These are phyloP conservation scores for Phialemoniopsis sp. DNA, from an alignment of 2,329 filamentous ascomycete species.

Conservation along the genomic window DNA sequence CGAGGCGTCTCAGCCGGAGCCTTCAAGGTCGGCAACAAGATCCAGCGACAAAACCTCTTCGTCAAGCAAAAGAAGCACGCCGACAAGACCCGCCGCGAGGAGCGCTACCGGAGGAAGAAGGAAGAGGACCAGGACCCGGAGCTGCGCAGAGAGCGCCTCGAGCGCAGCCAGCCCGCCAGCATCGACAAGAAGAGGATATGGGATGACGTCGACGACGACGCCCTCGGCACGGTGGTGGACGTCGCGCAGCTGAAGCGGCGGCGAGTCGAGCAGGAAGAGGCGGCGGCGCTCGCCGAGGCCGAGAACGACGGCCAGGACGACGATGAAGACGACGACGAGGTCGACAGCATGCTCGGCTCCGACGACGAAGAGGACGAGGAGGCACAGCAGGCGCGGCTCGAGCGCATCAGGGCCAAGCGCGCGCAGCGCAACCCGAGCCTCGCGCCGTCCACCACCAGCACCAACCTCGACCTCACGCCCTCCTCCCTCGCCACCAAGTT, in stretches of 20 bases:
- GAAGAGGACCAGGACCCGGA: conserved; percentile 82
- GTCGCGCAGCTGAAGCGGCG: conserved; percentile 55
- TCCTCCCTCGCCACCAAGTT: conserved; percentile 57
- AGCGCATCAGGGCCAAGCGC: conserved; percentile 31
- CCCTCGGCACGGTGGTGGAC: conserved; percentile 51
- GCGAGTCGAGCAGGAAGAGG: conserved; percentile 42
- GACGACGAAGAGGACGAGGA: conserved; percentile 49
- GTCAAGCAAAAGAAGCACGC: conserved; percentile 75
- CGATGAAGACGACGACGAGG: conserved; percentile 41
- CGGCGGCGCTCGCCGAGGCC: conserved; percentile 40
- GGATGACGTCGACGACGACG: conserved; percentile 69
- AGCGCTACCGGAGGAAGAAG: conserved; percentile 73
- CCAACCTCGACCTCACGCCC: conserved; percentile 60
- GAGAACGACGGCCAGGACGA: conserved; percentile 36
- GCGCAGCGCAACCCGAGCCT: conserved; percentile 35
- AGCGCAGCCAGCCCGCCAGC: conserved; percentile 74
- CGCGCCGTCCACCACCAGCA: conserved; percentile 57
- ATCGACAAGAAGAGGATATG: conserved; percentile 86
- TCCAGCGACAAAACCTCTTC: conserved; percentile 72
- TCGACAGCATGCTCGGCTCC: conserved; percentile 77
- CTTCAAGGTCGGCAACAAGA: conserved; percentile 59
- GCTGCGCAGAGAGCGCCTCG: conserved; percentile 67
- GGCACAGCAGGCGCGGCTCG: conserved; percentile 25
- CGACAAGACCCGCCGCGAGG: conserved; percentile 70
- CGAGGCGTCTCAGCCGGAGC: conserved; percentile 2